Conservation (phyloP, 2,329 filamentous ascomycete species). For the Microcyclospora pomicola region DNA sequence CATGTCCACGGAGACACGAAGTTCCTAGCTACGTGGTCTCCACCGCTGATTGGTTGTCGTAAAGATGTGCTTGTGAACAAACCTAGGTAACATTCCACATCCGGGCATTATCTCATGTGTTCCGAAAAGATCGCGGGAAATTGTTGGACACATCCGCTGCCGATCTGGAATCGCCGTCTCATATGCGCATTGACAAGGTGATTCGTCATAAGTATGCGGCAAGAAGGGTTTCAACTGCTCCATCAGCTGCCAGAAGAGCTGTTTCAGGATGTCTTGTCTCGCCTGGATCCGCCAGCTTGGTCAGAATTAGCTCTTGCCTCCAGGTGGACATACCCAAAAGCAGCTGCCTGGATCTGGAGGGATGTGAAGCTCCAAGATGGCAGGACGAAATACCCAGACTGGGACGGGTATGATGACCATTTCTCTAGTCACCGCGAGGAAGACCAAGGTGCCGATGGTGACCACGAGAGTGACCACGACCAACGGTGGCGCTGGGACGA, state of each 20-base stretch:
- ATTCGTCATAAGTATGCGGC: too few species aligned
- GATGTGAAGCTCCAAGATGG: constrained; percentile 29
- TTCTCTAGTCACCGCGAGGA: constrained; percentile 1
- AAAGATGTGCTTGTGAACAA: too few species aligned
- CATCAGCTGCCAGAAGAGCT: constrained; percentile 28
- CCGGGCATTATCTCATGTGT: too few species aligned
- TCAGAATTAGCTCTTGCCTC: constrained; percentile 22
- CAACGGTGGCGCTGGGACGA: constrained; percentile 11
- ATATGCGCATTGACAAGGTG: too few species aligned
- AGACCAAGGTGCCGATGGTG: constrained; percentile 11
- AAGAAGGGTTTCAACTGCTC: constrained; percentile 1
- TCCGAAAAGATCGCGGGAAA: too few species aligned
- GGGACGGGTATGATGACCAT: neutral
- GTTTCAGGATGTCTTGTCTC: constrained; percentile 25
- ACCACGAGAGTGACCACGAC: neutral
- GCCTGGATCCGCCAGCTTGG: constrained; percentile 21
- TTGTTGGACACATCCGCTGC: too few species aligned
- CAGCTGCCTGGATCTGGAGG: constrained; percentile 28
- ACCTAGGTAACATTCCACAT: too few species aligned
- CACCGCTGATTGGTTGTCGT: too few species aligned
- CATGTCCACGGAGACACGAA: too few species aligned
- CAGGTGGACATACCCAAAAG: constrained; percentile 22
- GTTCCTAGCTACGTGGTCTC: too few species aligned
- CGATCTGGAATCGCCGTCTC: too few species aligned
- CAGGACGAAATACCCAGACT: constrained; percentile 15